Evolutionary conservation across 1,284 basidiomycete species (phyloP), one percentile per base, ranked within the genome.

Genomic region (Cystobasidiaceae sp.): DNA sequence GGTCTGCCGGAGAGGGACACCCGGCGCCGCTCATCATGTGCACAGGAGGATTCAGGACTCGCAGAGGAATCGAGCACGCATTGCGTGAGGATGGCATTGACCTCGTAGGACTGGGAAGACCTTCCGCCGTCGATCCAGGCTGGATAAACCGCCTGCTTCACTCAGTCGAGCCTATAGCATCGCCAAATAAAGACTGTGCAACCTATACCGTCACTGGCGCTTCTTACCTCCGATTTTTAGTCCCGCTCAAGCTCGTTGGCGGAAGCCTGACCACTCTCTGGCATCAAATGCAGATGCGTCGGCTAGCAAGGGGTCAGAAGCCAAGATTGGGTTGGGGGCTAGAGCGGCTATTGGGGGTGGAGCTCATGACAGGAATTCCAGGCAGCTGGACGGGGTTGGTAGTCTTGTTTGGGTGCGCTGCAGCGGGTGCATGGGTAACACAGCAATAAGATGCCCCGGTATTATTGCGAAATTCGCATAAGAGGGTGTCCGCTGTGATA

Each of bases 11-110:
- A 44, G 49, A 1, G 48, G 62, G 0, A 51, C 60, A 33, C 43
- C 69, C 58, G 21, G 71, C 76, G 17, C 88, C 88, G 2, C 78
- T 88, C 17, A 80, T 93, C 69, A 78, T 90, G 43, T 81, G 93
- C 27, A 93, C 90, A 0, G 90, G 90, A 19, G 90, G 89, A 15
- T 80, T 93, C 44, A 80, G 82, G 19, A 84, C 86, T 0, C 82
- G 84, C 9, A 77, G 79, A 0, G 82, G 84, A 33, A 80, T 92
- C 62, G 77, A 81, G 11, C 75, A 78, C 7, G 88, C 83, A 8
- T 45, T 78, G 21, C 51, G 54, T 23, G 62, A 71, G 13, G 70
- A 72, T 15, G 68, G 67, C 0, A 82, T 88, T 0, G 82, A 93
- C 73, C 79, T 91, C 28, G 79, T 90, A 30, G 90, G 90, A 0